Evolutionary conservation across 345 rosid species (phyloP).

Genomic region (Camelina hispida): DNA sequence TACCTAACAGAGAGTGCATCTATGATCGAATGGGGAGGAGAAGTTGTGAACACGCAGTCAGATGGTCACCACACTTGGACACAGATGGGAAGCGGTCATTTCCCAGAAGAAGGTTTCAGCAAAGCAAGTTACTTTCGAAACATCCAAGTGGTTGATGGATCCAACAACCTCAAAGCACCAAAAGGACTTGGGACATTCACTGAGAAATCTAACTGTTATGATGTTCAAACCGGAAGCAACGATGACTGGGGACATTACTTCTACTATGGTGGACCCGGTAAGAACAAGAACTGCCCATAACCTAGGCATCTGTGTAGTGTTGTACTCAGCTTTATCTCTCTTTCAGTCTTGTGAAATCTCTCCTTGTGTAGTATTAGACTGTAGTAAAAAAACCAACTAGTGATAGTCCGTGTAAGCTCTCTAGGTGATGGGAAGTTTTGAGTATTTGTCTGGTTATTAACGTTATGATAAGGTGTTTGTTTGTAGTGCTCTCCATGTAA

Average conservation of each 20-base stretch:
- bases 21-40: constrained; percentile 99
- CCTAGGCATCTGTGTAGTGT: neutral
- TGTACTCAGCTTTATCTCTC: constrained; percentile 16
- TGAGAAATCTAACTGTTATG: constrained; percentile 93
- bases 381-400: constrained; percentile 12
- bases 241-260: constrained; percentile 99
- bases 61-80: constrained; percentile 88
- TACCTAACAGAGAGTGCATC: constrained; percentile 94
- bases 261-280: constrained; percentile 98
- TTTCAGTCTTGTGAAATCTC: constrained; percentile 16
- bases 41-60: constrained; percentile 87
- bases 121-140: constrained; percentile 91
- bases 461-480: constrained; percentile 28
- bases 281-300: constrained; percentile 76
- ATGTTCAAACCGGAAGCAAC: constrained; percentile 84
- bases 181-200: constrained; percentile 86
- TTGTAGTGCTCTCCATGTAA: constrained; percentile 33
- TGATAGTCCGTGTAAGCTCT: constrained; percentile 4
- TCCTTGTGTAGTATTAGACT: constrained; percentile 28
- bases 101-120: constrained; percentile 96
- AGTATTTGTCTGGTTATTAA: constrained; percentile 16
- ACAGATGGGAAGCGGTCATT: constrained; percentile 98
- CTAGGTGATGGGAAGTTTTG: constrained; percentile 33
- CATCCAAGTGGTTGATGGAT: constrained; percentile 82
- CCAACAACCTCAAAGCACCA: constrained; percentile 94